A percentile compares a stretch with the other conserved stretches of the same genome.
Conservation (phyloP, 2,329 filamentous ascomycete genomes). For the Botrytis porri region DNA sequence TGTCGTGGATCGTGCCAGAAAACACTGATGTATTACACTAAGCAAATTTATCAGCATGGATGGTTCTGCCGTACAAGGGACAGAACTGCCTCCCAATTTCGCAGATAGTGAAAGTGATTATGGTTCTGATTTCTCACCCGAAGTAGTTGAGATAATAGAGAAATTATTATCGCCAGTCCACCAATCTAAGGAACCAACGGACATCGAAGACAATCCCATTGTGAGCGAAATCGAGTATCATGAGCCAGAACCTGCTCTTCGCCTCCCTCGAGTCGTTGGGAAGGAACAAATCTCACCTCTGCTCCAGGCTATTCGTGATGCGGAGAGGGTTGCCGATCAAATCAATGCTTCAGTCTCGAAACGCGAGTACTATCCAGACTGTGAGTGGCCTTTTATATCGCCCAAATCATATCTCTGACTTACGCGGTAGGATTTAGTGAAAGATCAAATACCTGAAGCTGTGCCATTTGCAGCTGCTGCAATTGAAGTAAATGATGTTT, state of each 20-base stretch:
- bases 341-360: conserved; percentile 32
- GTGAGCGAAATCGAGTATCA: conserved; percentile 37
- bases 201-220: conserved; percentile 34
- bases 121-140: conserved; percentile 59
- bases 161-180: conserved; percentile 47
- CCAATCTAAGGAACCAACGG: conserved; percentile 41
- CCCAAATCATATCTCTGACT: conserved; percentile 52
- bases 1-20: conserved; percentile 1
- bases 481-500: neutral
- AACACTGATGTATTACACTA: conserved; percentile 21
- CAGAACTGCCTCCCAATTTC: neutral
- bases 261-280: conserved; percentile 43
- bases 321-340: conserved; percentile 32
- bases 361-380: conserved; percentile 48
- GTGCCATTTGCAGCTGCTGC: neutral
- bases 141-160: conserved; percentile 53
- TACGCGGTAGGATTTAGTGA: conserved; percentile 62
- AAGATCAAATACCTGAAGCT: conserved; percentile 33
- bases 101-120: conserved; percentile 56
- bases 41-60: conserved; percentile 28
- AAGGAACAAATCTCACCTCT: conserved; percentile 36
- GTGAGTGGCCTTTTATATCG: conserved; percentile 41
- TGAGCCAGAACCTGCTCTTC: conserved; percentile 36
- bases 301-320: conserved; percentile 34
- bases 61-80: conserved; percentile 25